These are phyloP conservation scores for Verticillium longisporum DNA, from an alignment of 2,329 filamentous ascomycete genomes.

Conservation along the genomic window DNA sequence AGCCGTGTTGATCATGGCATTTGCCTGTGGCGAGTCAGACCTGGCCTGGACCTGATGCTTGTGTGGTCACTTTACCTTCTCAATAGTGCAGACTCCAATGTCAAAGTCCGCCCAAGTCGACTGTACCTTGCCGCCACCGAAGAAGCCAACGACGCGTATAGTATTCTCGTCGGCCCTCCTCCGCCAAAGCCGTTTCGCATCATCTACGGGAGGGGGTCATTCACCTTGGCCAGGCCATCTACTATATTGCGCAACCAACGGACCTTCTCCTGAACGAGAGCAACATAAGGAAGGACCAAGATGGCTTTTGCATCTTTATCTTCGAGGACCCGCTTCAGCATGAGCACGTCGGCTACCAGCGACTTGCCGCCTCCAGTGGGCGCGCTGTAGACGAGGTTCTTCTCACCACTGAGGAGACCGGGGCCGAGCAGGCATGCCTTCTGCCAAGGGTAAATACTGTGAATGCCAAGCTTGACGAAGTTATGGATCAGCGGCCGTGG, in stretches of 20 bases:
- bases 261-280: conserved; percentile 73
- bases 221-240: conserved; percentile 44
- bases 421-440: conserved; percentile 64
- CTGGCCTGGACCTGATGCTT: background rate
- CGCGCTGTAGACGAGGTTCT: conserved; percentile 72
- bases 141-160: conserved; percentile 65
- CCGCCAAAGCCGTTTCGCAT: conserved; percentile 39
- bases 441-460: conserved; percentile 73
- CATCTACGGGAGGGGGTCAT: conserved; percentile 23
- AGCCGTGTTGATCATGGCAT: conserved; percentile 64
- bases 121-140: conserved; percentile 63
- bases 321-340: conserved; percentile 64
- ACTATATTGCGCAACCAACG: conserved; percentile 65
- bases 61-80: conserved; percentile 45
- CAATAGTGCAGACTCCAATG: conserved; percentile 71
- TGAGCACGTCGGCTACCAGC: conserved; percentile 63
- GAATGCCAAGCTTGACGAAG: conserved; percentile 60
- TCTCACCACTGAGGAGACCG: conserved; percentile 57
- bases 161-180: conserved; percentile 49
- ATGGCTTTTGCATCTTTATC: conserved; percentile 60
- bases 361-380: conserved; percentile 76
- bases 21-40: conserved; percentile 45
- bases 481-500: conserved; percentile 55
- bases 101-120: conserved; percentile 68
- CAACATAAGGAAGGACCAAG: conserved; percentile 69